These are phyloP conservation scores for Nasturtium officinale DNA, from an alignment of 345 rosid genomes.

Conservation along the genomic window DNA sequence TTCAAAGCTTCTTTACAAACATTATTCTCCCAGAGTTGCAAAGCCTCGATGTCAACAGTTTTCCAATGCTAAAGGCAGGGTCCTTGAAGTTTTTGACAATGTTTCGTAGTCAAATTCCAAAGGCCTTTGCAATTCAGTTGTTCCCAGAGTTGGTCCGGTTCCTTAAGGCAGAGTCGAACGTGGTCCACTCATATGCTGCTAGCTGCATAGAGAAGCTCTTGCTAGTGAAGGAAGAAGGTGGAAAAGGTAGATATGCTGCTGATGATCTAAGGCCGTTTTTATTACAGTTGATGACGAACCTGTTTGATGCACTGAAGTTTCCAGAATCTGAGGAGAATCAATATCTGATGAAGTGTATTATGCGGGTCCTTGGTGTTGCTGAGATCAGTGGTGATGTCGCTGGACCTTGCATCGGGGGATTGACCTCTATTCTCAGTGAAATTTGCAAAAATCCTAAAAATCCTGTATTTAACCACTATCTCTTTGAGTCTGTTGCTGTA, in stretches of 20 bases:
- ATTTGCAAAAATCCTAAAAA: constrained; percentile 92
- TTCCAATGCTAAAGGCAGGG: constrained; percentile 95
- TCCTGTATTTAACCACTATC: constrained; percentile 93
- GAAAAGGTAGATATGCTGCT: constrained; percentile 62
- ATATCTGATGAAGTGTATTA: constrained; percentile 92
- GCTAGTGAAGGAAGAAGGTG: constrained; percentile 93
- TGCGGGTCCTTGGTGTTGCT: constrained; percentile 90
- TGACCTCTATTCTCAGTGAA: constrained; percentile 73
- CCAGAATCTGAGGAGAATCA: constrained; percentile 97
- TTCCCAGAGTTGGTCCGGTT: constrained; percentile 74
- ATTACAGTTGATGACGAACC: constrained; percentile 62
- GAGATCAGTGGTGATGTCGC: constrained; percentile 77
- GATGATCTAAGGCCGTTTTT: constrained; percentile 69
- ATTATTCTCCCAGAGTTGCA: constrained; percentile 87
- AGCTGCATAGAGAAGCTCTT: constrained; percentile 91
- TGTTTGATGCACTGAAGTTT: constrained; percentile 75
- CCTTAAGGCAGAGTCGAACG: constrained; percentile 81
- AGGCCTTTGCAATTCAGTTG: constrained; percentile 63
- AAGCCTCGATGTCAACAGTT: constrained; percentile 71
- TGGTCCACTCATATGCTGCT: constrained; percentile 98
- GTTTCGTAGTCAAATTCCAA: constrained; percentile 78
- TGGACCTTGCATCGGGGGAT: constrained; percentile 74
- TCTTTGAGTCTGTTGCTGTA: constrained; percentile 94
- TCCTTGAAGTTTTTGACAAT: constrained; percentile 83
- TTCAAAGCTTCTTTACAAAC: constrained; percentile 70